Base-by-base conservation (phyloP, 345 rosid species). In the Bretschneidera sinensis region DNA sequence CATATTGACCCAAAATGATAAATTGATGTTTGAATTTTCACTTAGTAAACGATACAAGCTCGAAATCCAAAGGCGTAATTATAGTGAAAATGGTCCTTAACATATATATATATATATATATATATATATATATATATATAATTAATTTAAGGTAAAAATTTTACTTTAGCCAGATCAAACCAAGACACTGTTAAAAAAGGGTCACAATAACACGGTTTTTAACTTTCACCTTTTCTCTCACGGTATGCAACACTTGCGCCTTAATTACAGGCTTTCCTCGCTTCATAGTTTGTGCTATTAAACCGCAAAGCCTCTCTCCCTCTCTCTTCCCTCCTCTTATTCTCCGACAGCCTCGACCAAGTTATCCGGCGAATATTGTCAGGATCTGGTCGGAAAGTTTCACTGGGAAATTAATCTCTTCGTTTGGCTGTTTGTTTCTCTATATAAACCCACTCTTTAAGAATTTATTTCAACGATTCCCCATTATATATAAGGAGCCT, bases 301-400 rank as follows among this genome's bases (percentile, higher is more conserved):
- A 43, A 17, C 4, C 52, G 23, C 48, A 20, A 2, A 61, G 24
- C 55, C 23, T 51, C 61, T 24, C 17, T 9, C 23, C 24, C 49
- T 21, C 34, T 31, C 43, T 33, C 39, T 16, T 33, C n/a, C 51
- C 34, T 35, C 47, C 48, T 49, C 50, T 56, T 17, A 58, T 67
- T 43, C 48, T 23, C 55, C 64, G 43, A 53, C 43, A 15, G 47
- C 48, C n/a, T 62, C 52, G 28, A 28, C 19, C 54, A 54, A 43
- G 59, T 59, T 66, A n/a, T 64, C 79, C 25, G 80, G 73, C 70
- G 39, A 4, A 48, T 39, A n/a, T 73, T 21, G 76, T 71, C 79
- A 76, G 70, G 63, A 77, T 76, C 81, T 66, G 62, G 51, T 69
- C 68, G 57, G 71, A 9, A 49, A 55, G 24, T 31, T 21, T 63